A percentile compares a stretch with the other conserved stretches of the same genome.
These are phyloP conservation scores for Sarcocystis neurona DNA, from an alignment of 169 alveolate species.

Conservation along the genomic window DNA sequence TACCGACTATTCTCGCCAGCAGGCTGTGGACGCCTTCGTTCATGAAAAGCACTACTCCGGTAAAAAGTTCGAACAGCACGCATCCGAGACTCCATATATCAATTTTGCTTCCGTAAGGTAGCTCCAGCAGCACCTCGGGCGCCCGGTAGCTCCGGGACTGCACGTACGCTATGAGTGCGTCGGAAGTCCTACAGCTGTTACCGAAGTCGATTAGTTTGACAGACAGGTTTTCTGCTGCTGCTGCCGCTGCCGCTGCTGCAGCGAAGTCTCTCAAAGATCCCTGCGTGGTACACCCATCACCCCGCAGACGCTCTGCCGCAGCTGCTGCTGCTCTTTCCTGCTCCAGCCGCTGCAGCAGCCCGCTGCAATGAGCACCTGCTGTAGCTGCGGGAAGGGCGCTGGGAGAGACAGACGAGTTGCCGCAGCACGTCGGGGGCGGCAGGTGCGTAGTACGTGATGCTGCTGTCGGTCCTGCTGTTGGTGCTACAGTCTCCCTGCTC, in stretches of 20 bases:
- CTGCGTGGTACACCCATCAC: no score
- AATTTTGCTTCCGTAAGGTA: slow-evolving; percentile 95
- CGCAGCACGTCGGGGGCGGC: no score
- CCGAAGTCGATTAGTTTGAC: slow-evolving; percentile 97
- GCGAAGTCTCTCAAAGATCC: no score
- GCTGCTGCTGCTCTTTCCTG: no score
- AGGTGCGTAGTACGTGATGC: no score
- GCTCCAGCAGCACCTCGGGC: slow-evolving; percentile 97
- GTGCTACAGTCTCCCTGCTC: no score
- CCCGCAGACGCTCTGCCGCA: no score
- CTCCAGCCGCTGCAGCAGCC: no score
- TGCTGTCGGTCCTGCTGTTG: no score
- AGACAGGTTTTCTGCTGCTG: slow-evolving; percentile 58
- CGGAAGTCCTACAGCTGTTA: slow-evolving; percentile 92
- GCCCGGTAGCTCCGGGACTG: slow-evolving; percentile 97
- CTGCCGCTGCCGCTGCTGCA: neutral
- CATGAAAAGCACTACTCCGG: slow-evolving; percentile 86
- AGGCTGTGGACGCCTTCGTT: slow-evolving; percentile 84
- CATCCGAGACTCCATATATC: slow-evolving; percentile 99
- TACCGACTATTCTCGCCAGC: slow-evolving; percentile 87
- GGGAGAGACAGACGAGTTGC: no score
- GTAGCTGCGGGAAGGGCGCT: no score
- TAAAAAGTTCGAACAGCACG: slow-evolving; percentile 93
- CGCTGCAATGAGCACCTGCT: no score
- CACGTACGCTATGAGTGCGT: slow-evolving; percentile 90